Evolutionary conservation across 164 flowering plant species (phyloP).

Genomic region (Tinospora cordifolia): DNA sequence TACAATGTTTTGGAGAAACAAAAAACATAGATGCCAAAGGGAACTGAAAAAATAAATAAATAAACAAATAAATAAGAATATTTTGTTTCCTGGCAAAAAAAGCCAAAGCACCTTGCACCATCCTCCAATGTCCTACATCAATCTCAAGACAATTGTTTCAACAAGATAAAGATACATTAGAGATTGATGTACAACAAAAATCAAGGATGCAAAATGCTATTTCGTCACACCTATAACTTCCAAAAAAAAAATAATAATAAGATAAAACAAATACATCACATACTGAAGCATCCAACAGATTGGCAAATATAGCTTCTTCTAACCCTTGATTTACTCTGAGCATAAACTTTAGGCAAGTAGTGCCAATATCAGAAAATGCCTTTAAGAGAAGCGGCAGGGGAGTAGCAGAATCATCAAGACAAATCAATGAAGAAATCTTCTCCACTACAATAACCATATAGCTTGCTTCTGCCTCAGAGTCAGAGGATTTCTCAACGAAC

Average conservation of each 20-base stretch:
- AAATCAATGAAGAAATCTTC: slow-evolving; percentile 36
- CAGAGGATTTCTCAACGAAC: slow-evolving; percentile 35
- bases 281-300: slow-evolving; percentile 51
- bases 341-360: slow-evolving; percentile 38
- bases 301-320: slow-evolving; percentile 47
- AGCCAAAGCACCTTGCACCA: neutral
- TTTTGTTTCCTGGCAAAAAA: neutral
- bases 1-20: too few species aligned
- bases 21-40: neutral
- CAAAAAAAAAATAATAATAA: neutral
- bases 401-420: slow-evolving; percentile 30
- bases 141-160: neutral
- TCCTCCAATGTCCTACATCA: neutral
- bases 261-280: slow-evolving; percentile 17
- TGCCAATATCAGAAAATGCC: slow-evolving; percentile 54
- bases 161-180: neutral
- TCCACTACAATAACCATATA: slow-evolving; percentile 54
- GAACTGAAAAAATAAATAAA: neutral
- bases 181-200: neutral
- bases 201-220: neutral
- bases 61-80: too few species aligned
- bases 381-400: slow-evolving; percentile 52
- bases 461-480: slow-evolving; percentile 40
- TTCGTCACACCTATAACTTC: neutral
- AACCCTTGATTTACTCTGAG: slow-evolving; percentile 43